Conservation (phyloP, 371 early-diverging fungal species). For the Entomophthora muscae region DNA sequence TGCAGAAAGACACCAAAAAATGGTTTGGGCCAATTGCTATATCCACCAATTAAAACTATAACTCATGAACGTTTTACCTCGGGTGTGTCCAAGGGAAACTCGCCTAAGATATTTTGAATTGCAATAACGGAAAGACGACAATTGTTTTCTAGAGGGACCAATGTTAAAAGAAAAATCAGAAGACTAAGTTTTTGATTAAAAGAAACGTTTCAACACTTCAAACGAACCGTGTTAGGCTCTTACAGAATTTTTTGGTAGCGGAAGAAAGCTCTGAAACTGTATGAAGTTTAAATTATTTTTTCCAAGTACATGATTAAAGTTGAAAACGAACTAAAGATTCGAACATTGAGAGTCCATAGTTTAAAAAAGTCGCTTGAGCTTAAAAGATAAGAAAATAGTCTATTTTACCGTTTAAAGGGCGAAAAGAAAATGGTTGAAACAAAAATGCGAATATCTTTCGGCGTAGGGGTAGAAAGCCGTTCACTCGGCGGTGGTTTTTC, state of each 20-base stretch:
- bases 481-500: not conserved
- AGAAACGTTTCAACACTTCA: too few relatives aligned
- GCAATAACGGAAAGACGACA: not conserved
- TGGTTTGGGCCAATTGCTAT: not conserved
- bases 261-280: too few relatives aligned
- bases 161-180: too few relatives aligned
- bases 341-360: too few relatives aligned
- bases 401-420: not conserved
- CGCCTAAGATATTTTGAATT: not conserved
- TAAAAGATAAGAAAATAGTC: too few relatives aligned
- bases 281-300: too few relatives aligned
- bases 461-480: not conserved
- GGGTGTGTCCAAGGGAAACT: not conserved
- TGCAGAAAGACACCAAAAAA: not conserved
- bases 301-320: too few relatives aligned
- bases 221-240: too few relatives aligned
- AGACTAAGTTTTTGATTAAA: too few relatives aligned
- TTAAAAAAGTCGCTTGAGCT: too few relatives aligned
- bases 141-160: not conserved
- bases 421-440: not conserved
- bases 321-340: too few relatives aligned
- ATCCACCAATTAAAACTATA: not conserved
- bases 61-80: not conserved
- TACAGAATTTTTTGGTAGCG: too few relatives aligned
- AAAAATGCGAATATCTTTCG: not conserved